Percentiles rank a stretch among this genome's conserved stretches.
phyloP scores from a whole-genome alignment of 1,284 basidiomycete species.

The Cystobasidiaceae sp. region DNA sequence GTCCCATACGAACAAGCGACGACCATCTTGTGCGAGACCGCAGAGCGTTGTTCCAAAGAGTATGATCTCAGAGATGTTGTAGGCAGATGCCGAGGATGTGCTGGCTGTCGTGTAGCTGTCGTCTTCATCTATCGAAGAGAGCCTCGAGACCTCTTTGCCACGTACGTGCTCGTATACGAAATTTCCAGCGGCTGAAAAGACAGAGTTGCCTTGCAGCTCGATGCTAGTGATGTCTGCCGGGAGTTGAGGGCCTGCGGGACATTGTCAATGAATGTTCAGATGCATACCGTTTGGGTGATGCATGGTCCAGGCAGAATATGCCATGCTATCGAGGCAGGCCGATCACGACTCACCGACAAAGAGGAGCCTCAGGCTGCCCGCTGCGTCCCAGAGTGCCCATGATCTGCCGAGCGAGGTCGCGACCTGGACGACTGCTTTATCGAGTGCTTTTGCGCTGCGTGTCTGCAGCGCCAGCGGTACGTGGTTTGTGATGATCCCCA shows the following conservation, averaged over 20 bases:
- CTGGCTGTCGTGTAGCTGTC: neutral
- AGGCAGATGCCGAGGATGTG: constrained; percentile 19
- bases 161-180: constrained; percentile 72
- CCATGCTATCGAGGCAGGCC: no score
- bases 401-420: constrained; percentile 82
- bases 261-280: no score
- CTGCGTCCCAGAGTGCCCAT: constrained; percentile 94
- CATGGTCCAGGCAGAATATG: no score
- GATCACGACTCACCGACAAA: constrained; percentile 70
- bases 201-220: constrained; percentile 75
- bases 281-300: no score
- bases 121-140: constrained; percentile 5
- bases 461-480: constrained; percentile 85
- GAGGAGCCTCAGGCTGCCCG: constrained; percentile 76
- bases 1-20: constrained; percentile 74
- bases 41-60: constrained; percentile 75
- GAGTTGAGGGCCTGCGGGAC: constrained; percentile 65
- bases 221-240: constrained; percentile 68
- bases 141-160: constrained; percentile 67
- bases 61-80: constrained; percentile 44
- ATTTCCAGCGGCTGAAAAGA: constrained; percentile 72
- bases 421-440: constrained; percentile 49
- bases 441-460: constrained; percentile 62
- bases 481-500: constrained; percentile 86
- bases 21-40: constrained; percentile 66